These are phyloP conservation scores for Vitis cinerea DNA, from an alignment of 164 flowering plant genomes.

Conservation along the genomic window DNA sequence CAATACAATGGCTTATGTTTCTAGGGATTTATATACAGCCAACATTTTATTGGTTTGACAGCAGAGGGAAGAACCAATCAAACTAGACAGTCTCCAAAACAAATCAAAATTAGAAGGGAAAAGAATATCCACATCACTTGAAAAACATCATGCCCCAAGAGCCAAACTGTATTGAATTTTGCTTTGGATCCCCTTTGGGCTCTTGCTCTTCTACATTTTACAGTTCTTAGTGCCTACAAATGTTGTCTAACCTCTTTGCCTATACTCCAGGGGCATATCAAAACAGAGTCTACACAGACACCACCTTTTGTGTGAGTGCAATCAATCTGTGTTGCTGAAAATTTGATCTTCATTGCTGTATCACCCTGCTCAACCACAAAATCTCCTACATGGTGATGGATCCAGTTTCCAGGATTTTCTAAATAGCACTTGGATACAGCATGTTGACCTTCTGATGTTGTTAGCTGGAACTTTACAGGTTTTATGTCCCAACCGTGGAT, in stretches of 20 bases:
- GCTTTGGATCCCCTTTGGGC: too few species aligned
- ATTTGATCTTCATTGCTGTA: conserved; percentile 52
- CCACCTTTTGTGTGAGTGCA: conserved; percentile 96
- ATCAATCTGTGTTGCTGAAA: conserved; percentile 83
- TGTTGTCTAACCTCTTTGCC: conserved; percentile 17
- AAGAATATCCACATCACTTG: too few species aligned
- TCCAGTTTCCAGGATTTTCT: conserved; percentile 74
- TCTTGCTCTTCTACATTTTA: neutral
- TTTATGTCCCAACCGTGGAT: conserved; percentile 86
- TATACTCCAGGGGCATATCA: conserved; percentile 46
- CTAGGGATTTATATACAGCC: too few species aligned
- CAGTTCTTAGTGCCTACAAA: conserved; percentile 10
- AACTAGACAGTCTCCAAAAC: too few species aligned
- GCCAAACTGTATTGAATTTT: too few species aligned
- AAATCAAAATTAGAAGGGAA: too few species aligned
- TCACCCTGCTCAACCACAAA: conserved; percentile 51
- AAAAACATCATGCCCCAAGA: too few species aligned
- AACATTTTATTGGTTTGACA: too few species aligned
- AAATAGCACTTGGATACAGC: conserved; percentile 44
- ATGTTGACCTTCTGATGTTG: conserved; percentile 68
- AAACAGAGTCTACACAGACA: conserved; percentile 73
- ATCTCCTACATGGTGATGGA: conserved; percentile 63
- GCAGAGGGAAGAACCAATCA: too few species aligned
- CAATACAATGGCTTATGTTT: too few species aligned
- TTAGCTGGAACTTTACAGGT: conserved; percentile 65